phyloP scores from a whole-genome alignment of 192 early-diverging fungal species.

The Rhizophagus prolifer region DNA sequence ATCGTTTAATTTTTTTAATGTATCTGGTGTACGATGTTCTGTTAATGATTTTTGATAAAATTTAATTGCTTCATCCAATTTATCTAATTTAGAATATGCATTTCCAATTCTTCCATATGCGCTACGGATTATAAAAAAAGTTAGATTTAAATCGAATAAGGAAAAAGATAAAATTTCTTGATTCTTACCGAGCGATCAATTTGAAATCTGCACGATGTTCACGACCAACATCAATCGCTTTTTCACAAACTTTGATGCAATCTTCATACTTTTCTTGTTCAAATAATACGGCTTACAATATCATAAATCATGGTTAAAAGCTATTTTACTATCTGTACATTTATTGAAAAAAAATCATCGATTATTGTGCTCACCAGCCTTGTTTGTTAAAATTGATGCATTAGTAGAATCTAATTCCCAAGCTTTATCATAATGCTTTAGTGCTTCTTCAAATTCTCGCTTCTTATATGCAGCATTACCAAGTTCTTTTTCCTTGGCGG shows the following conservation, averaged over 20 bases:
- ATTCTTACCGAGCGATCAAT: slow-evolving; percentile 74
- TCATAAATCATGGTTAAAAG: not conserved
- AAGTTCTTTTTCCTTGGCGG: slow-evolving; percentile 74
- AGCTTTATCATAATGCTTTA: slow-evolving; percentile 88
- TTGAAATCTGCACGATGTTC: slow-evolving; percentile 92
- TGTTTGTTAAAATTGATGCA: slow-evolving; percentile 93
- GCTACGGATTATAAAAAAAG: slow-evolving; percentile 43
- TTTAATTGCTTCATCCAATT: slow-evolving; percentile 85
- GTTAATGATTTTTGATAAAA: slow-evolving; percentile 90
- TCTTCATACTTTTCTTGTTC: slow-evolving; percentile 93
- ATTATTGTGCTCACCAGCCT: slow-evolving; percentile 61
- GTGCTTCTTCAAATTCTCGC: slow-evolving; percentile 83
- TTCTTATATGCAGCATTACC: slow-evolving; percentile 94
- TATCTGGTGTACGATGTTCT: slow-evolving; percentile 94
- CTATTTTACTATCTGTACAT: too few species aligned
- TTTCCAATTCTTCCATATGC: slow-evolving; percentile 89
- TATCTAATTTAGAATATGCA: slow-evolving; percentile 79
- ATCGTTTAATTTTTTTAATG: slow-evolving; percentile 84
- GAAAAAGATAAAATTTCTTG: not conserved
- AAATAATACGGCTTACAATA: slow-evolving; percentile 76
- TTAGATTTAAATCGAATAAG: too few species aligned
- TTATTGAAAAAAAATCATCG: not conserved
- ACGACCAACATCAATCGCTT: slow-evolving; percentile 90
- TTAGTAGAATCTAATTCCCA: slow-evolving; percentile 88
- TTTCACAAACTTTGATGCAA: slow-evolving; percentile 87